Conservation (phyloP, 345 rosid genomes). For the Salix koriyanagi region DNA sequence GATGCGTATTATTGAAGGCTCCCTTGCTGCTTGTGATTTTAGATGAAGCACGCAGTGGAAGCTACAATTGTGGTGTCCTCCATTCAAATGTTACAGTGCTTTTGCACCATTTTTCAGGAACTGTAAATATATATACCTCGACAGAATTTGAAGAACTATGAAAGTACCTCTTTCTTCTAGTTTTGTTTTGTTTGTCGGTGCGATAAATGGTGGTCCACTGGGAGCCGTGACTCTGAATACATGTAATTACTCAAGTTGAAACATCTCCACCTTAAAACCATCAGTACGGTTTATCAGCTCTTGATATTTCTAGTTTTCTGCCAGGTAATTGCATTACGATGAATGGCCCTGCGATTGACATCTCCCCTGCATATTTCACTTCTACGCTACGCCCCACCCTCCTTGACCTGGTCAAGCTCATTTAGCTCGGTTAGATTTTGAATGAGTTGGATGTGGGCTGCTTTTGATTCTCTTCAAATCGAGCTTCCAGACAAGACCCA, state of each 20-base stretch:
- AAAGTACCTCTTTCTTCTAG: background rate
- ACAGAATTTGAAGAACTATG: background rate
- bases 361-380: background rate
- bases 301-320: background rate
- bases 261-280: background rate
- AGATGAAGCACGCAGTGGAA: conserved; percentile 38
- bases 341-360: background rate
- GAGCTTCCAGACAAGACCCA: too few relatives aligned
- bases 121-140: conserved; percentile 3
- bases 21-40: conserved; percentile 40
- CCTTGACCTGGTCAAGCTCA: too few relatives aligned
- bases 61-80: conserved; percentile 10
- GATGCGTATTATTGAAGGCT: background rate
- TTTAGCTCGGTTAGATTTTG: too few relatives aligned
- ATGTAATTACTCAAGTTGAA: background rate
- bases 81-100: background rate
- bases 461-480: too few relatives aligned
- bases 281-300: background rate
- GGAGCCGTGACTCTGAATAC: background rate
- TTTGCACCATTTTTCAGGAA: background rate
- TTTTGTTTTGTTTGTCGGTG: background rate
- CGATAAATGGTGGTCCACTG: background rate
- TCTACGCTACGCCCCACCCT: background rate
- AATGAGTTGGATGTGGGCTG: too few relatives aligned
- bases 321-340: too few relatives aligned